These are phyloP conservation scores for Begonia fuchsioides DNA, from an alignment of 306 rosid species.

Conservation along the genomic window DNA sequence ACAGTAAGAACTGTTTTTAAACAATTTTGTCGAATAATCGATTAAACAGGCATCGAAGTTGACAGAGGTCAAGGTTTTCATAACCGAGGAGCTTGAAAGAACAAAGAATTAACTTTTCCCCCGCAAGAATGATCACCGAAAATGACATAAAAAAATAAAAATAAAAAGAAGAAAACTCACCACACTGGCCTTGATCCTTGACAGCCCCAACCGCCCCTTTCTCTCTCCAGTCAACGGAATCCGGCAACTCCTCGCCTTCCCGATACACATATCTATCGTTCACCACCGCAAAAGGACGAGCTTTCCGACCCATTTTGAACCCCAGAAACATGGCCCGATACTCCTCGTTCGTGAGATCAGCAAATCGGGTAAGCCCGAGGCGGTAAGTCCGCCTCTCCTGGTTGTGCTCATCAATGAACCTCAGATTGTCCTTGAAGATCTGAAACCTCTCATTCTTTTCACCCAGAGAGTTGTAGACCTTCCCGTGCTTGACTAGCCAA, in stretches of 20 bases:
- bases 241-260: slow-evolving; percentile 45
- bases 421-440: slow-evolving; percentile 58
- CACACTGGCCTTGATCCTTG: slow-evolving; percentile 94
- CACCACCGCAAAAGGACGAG: slow-evolving; percentile 10
- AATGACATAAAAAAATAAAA: neutral
- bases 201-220: slow-evolving; percentile 58
- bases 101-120: neutral
- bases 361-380: slow-evolving; percentile 58
- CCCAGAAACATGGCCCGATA: slow-evolving; percentile 39
- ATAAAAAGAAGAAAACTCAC: slow-evolving; percentile 20
- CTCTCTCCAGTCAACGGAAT: slow-evolving; percentile 57
- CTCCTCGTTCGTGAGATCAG: slow-evolving; percentile 74
- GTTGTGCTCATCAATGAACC: slow-evolving; percentile 45
- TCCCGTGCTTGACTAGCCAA: slow-evolving; percentile 59
- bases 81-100: neutral
- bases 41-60: neutral
- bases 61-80: slow-evolving; percentile 3
- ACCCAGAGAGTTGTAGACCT: slow-evolving; percentile 47
- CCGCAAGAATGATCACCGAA: neutral
- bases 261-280: slow-evolving; percentile 31
- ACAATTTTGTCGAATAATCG: slow-evolving; percentile 8
- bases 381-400: slow-evolving; percentile 15
- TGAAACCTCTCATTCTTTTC: slow-evolving; percentile 53
- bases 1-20: neutral
- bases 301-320: slow-evolving; percentile 4